Percentiles rank a stretch among this genome's conserved stretches.
These are phyloP conservation scores for Circinella minor DNA, from an alignment of 371 early-diverging fungal species.

Conservation along the genomic window DNA sequence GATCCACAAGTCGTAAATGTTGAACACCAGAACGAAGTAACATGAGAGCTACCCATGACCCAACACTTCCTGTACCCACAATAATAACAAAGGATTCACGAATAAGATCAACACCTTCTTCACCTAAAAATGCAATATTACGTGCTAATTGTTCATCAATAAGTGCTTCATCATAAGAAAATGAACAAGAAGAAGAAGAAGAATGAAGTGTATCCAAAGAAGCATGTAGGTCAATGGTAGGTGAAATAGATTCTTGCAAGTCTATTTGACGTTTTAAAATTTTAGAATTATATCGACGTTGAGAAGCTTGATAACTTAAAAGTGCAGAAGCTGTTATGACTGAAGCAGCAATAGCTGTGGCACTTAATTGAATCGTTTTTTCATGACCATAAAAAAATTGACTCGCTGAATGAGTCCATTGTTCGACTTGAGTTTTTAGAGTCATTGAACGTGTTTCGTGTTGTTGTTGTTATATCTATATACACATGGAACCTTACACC, in stretches of 20 bases:
- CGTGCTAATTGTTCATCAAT: slow-evolving; percentile 87
- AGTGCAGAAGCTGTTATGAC: slow-evolving; percentile 59
- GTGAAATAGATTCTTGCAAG: slow-evolving; percentile 2
- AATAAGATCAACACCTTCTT: slow-evolving; percentile 71
- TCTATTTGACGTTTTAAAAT: slow-evolving; percentile 36
- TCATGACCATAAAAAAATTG: slow-evolving; percentile 22
- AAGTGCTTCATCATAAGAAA: slow-evolving; percentile 63
- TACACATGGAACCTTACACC: no score
- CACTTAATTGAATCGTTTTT: slow-evolving; percentile 28
- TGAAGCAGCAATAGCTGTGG: slow-evolving; percentile 63
- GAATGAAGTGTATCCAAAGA: neutral
- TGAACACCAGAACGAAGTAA: slow-evolving; percentile 89
- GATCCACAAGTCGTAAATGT: slow-evolving; percentile 87
- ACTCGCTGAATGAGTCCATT: neutral
- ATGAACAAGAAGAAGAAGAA: no score
- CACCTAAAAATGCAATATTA: slow-evolving; percentile 90
- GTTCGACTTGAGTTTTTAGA: neutral
- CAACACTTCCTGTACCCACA: slow-evolving; percentile 96
- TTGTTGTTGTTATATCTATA: no score
- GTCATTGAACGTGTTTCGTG: neutral
- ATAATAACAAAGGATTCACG: slow-evolving; percentile 82
- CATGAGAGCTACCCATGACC: slow-evolving; percentile 92
- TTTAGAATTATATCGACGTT: slow-evolving; percentile 36
- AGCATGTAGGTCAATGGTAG: neutral
- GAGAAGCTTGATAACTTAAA: slow-evolving; percentile 46